Evolutionary conservation across 805 yeast genomes (phyloP).

Genomic region (Kodamaea nitidulidarum): DNA sequence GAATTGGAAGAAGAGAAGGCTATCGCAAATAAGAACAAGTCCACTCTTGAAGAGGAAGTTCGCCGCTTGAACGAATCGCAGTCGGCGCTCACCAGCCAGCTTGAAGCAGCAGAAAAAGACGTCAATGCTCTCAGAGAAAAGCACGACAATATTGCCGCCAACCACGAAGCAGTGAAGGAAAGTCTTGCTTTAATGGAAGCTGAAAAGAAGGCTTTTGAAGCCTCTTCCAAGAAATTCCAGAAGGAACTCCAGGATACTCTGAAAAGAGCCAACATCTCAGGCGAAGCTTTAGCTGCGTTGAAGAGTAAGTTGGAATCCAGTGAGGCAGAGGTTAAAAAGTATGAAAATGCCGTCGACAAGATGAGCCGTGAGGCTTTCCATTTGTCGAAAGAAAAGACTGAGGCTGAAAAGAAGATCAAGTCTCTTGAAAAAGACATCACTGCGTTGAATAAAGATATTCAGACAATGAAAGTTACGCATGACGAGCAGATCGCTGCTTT

Average conservation of each 20-base stretch:
- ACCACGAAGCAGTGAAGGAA: constrained; percentile 19
- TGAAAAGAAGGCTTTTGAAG: constrained; percentile 28
- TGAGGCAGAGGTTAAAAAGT: constrained; percentile 50
- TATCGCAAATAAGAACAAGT: constrained; percentile 17
- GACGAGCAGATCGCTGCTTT: constrained; percentile 19
- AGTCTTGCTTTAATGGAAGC: constrained; percentile 24
- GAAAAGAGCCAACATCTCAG: constrained; percentile 22
- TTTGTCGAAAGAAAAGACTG: constrained; percentile 56
- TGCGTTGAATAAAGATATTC: constrained; percentile 26
- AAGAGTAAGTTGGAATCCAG: constrained; percentile 28
- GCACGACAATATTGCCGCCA: constrained; percentile 17
- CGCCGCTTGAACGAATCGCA: constrained; percentile 2
- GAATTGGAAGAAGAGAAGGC: constrained; percentile 21
- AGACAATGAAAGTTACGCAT: constrained; percentile 24
- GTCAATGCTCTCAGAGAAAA: constrained; percentile 19
- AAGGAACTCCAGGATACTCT: constrained; percentile 30
- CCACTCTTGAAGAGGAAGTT: constrained; percentile 17
- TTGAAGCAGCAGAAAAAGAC: constrained; percentile 23
- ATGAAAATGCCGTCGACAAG: constrained; percentile 85
- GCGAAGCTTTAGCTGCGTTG: constrained; percentile 25
- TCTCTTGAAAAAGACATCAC: constrained; percentile 40
- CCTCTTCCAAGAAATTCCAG: constrained; percentile 24
- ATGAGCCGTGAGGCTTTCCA: constrained; percentile 81
- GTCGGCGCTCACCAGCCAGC: constrained; percentile 18
- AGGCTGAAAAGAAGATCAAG: constrained; percentile 41